A percentile compares a stretch with the other conserved stretches of the same genome.
phyloP scores from a whole-genome alignment of 129 eudicot genomes.

The Flaveria robusta region DNA sequence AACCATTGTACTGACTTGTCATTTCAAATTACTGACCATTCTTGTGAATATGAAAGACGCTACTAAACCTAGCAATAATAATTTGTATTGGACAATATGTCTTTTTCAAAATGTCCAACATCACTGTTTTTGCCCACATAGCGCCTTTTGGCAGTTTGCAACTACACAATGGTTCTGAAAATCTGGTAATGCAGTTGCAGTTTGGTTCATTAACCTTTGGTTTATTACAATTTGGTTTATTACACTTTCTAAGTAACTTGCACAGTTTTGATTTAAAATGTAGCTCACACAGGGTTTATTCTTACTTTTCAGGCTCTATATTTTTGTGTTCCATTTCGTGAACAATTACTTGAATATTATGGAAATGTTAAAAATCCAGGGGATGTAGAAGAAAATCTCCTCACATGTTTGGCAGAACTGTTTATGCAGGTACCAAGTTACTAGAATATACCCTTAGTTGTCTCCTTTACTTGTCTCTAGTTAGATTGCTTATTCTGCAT shows the following conservation, averaged over 20 bases:
- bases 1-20: background rate
- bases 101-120: background rate
- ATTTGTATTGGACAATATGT: background rate
- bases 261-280: background rate
- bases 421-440: constrained; percentile 45
- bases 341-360: constrained; percentile 82
- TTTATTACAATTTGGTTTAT: background rate
- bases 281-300: constrained; percentile 14
- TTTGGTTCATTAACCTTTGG: background rate
- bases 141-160: constrained; percentile 11
- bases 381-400: constrained; percentile 88
- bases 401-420: constrained; percentile 89
- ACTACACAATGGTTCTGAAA: background rate
- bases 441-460: background rate
- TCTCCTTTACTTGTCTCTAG: constrained; percentile 1
- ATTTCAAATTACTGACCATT: background rate
- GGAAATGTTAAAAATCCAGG: constrained; percentile 62
- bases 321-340: constrained; percentile 97
- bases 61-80: background rate
- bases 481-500: background rate
- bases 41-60: background rate
- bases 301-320: constrained; percentile 71
- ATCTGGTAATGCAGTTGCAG: background rate
- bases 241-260: background rate
- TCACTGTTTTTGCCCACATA: background rate